These are phyloP conservation scores for Paraurostyla sp. DNA, from an alignment of 73 alveolate genomes.

Conservation along the genomic window DNA sequence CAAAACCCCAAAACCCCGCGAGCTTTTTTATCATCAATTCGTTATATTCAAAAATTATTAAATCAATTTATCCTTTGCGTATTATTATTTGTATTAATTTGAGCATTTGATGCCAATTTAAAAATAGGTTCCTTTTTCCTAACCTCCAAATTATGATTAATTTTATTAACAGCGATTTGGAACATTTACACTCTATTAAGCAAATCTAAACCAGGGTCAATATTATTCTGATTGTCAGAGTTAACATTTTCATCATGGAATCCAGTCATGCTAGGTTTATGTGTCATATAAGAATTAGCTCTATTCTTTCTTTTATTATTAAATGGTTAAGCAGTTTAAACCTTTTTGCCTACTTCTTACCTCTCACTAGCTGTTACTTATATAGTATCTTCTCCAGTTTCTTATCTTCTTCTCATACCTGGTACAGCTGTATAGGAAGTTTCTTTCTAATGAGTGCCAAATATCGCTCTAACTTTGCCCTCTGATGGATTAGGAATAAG, in stretches of 20 bases:
- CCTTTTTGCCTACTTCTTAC: background rate
- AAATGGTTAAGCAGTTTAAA: background rate
- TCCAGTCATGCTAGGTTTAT: slow-evolving; percentile 2
- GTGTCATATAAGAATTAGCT: background rate
- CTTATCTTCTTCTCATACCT: background rate
- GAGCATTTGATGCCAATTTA: slow-evolving; percentile 55
- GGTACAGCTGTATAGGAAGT: slow-evolving; percentile 11
- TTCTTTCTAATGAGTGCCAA: background rate
- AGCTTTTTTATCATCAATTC: no score
- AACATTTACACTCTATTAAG: slow-evolving; percentile 72
- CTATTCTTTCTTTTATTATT: slow-evolving; percentile 4
- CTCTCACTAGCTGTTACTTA: background rate
- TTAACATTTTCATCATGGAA: background rate
- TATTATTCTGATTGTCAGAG: slow-evolving; percentile 7
- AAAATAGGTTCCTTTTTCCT: slow-evolving; percentile 58
- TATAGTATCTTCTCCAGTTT: background rate
- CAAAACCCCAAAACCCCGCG: no score
- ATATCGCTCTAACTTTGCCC: slow-evolving; percentile 74
- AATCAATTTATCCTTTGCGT: no score
- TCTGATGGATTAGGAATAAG: slow-evolving; percentile 77
- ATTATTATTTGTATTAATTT: no score
- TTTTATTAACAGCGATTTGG: slow-evolving; percentile 71
- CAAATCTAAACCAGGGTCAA: slow-evolving; percentile 66
- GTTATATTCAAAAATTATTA: no score
- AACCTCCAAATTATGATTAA: slow-evolving; percentile 60